phyloP scores from a whole-genome alignment of 2,329 filamentous ascomycete genomes.

The Monosporascus sp. region DNA sequence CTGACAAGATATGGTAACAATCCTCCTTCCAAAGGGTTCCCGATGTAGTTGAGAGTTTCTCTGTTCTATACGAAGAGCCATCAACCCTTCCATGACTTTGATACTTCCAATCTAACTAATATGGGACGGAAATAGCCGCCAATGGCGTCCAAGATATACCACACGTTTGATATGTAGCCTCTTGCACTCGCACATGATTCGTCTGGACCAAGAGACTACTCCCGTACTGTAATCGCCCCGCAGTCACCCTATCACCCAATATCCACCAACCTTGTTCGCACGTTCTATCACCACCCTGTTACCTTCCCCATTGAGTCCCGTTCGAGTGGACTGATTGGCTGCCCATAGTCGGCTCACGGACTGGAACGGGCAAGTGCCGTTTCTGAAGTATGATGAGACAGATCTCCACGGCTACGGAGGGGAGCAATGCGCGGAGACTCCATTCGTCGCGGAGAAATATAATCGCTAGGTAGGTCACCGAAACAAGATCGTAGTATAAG shows the following conservation, averaged over 20 bases:
- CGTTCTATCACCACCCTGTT: slow-evolving; percentile 12
- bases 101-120: too few relatives aligned
- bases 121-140: too few relatives aligned
- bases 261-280: slow-evolving; percentile 22
- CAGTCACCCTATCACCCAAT: slow-evolving; percentile 7
- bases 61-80: too few relatives aligned
- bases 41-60: too few relatives aligned
- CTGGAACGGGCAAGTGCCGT: slow-evolving; percentile 12
- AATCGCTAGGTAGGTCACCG: not conserved
- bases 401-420: not conserved
- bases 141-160: not conserved
- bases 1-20: too few relatives aligned
- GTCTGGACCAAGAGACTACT: not conserved
- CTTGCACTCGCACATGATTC: not conserved
- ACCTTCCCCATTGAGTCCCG: slow-evolving; percentile 18
- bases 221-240: too few relatives aligned
- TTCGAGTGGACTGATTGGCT: slow-evolving; percentile 1
- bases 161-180: not conserved
- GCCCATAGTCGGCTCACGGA: slow-evolving; percentile 13
- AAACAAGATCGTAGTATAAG: not conserved
- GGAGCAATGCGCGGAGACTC: not conserved
- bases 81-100: too few relatives aligned
- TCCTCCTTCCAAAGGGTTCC: too few relatives aligned
- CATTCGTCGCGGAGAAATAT: not conserved
- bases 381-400: not conserved